phyloP scores from a whole-genome alignment of 768 basidiomycete species.

The Mycena capillaripes region DNA sequence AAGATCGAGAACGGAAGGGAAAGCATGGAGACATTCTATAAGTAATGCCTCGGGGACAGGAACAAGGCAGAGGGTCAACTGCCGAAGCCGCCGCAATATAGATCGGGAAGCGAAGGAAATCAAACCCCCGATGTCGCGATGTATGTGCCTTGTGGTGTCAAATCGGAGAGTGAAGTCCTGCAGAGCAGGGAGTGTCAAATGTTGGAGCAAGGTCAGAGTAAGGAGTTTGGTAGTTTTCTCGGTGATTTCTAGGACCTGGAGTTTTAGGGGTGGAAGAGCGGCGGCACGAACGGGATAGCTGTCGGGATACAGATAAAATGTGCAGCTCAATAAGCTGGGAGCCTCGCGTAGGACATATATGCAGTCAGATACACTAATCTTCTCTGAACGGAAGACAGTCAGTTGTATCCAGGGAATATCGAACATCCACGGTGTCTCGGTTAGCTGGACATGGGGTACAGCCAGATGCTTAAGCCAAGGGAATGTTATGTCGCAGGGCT shows the following conservation, averaged over 20 bases:
- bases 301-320: not conserved
- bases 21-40: slow-evolving; percentile 1
- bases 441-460: not conserved
- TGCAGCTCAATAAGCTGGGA: not conserved
- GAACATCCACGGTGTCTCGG: not conserved
- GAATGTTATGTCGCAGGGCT: not conserved
- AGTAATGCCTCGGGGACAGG: not conserved
- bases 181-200: slow-evolving; percentile 6
- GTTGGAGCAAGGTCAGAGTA: not conserved
- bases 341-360: slow-evolving; percentile 4
- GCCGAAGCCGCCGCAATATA: not conserved
- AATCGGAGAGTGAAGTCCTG: not conserved
- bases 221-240: not conserved
- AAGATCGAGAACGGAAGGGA: slow-evolving; percentile 14
- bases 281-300: not conserved
- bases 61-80: slow-evolving; percentile 11
- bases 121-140: not conserved
- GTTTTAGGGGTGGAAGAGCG: slow-evolving; percentile 7
- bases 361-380: slow-evolving; percentile 10
- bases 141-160: not conserved
- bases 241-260: slow-evolving; percentile 2
- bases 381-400: slow-evolving; percentile 5
- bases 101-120: slow-evolving; percentile 15
- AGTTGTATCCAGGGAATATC: slow-evolving; percentile 10
- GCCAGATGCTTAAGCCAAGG: not conserved